Evolutionary conservation across 2,329 filamentous ascomycete genomes (phyloP).

Genomic region (Elsinoe ampelina): DNA sequence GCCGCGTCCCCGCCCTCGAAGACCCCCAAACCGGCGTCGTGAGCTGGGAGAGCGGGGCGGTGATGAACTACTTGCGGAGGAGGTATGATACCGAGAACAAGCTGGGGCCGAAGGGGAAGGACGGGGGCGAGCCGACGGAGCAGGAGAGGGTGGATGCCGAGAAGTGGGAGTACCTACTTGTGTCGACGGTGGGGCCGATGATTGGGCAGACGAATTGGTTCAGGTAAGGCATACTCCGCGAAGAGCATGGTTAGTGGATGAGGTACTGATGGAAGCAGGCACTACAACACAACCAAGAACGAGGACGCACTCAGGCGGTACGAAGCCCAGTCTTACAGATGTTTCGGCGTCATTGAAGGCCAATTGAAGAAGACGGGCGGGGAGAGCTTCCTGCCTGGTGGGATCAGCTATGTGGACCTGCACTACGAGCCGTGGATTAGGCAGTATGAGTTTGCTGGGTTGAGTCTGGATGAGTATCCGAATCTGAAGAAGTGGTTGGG

Average conservation of each 20-base stretch:
- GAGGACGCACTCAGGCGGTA: slow-evolving; percentile 35
- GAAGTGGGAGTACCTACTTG: slow-evolving; percentile 35
- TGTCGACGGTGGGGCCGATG: slow-evolving; percentile 36
- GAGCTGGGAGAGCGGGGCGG: slow-evolving; percentile 44
- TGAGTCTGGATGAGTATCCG: slow-evolving; percentile 34
- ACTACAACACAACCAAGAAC: slow-evolving; percentile 33
- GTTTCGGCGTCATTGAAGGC: slow-evolving; percentile 34
- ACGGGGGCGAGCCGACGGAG: slow-evolving; percentile 18
- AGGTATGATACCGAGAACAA: slow-evolving; percentile 35
- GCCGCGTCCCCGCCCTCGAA: slow-evolving; percentile 35
- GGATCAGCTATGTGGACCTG: slow-evolving; percentile 32
- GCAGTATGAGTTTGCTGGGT: slow-evolving; percentile 30
- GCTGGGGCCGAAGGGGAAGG: slow-evolving; percentile 27
- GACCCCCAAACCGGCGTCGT: slow-evolving; percentile 39
- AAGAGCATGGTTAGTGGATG: not conserved
- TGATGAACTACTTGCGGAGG: slow-evolving; percentile 40
- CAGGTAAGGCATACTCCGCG: not conserved
- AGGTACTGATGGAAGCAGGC: slow-evolving; percentile 13
- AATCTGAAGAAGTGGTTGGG: slow-evolving; percentile 32
- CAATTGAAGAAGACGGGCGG: slow-evolving; percentile 33
- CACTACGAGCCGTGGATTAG: slow-evolving; percentile 37
- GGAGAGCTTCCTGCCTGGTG: slow-evolving; percentile 30
- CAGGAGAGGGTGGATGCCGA: slow-evolving; percentile 37
- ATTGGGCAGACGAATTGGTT: slow-evolving; percentile 26
- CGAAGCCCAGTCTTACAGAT: slow-evolving; percentile 33